Evolutionary conservation across 805 yeast genomes (phyloP).

Genomic region (Candida mattraensis): DNA sequence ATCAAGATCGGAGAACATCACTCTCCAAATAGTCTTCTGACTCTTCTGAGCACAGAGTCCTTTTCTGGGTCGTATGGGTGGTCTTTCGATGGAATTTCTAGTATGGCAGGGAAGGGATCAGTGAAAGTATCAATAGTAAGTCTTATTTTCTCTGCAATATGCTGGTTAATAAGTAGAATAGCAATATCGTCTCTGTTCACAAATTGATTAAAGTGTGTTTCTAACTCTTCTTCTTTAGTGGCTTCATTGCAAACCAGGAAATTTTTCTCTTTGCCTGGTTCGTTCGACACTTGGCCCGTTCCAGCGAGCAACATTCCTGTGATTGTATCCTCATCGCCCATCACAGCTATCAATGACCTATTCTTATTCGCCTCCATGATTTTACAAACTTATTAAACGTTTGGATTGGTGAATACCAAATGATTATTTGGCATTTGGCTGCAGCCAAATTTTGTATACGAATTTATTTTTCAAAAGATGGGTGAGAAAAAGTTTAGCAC

Average conservation of each 20-base stretch:
- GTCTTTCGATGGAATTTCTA: slow-evolving; percentile 97
- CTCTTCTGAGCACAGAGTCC: slow-evolving; percentile 92
- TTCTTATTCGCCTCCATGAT: slow-evolving; percentile 39
- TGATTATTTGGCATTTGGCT: too few species aligned
- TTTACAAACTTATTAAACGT: background rate
- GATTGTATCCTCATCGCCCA: slow-evolving; percentile 97
- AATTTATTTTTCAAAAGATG: too few species aligned
- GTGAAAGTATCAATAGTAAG: slow-evolving; percentile 78
- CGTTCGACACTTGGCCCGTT: slow-evolving; percentile 76
- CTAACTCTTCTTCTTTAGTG: slow-evolving; percentile 75
- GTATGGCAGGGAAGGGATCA: slow-evolving; percentile 91
- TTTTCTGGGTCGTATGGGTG: slow-evolving; percentile 99
- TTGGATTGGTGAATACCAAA: too few species aligned
- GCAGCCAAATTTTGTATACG: too few species aligned
- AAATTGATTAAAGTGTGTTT: slow-evolving; percentile 70
- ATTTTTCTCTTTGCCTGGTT: slow-evolving; percentile 70
- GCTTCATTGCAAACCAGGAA: slow-evolving; percentile 76
- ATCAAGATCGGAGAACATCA: slow-evolving; percentile 30
- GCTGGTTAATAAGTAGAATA: slow-evolving; percentile 88
- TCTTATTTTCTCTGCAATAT: slow-evolving; percentile 88
- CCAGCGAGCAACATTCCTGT: slow-evolving; percentile 96
- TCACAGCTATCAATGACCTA: slow-evolving; percentile 84
- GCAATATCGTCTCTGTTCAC: slow-evolving; percentile 90
- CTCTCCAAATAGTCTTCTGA: slow-evolving; percentile 93
- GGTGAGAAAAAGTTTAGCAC: too few species aligned